Evolutionary conservation across 345 rosid genomes (phyloP), one percentile per base, ranked within the genome.

Genomic region (Fremontodendron californicum): DNA sequence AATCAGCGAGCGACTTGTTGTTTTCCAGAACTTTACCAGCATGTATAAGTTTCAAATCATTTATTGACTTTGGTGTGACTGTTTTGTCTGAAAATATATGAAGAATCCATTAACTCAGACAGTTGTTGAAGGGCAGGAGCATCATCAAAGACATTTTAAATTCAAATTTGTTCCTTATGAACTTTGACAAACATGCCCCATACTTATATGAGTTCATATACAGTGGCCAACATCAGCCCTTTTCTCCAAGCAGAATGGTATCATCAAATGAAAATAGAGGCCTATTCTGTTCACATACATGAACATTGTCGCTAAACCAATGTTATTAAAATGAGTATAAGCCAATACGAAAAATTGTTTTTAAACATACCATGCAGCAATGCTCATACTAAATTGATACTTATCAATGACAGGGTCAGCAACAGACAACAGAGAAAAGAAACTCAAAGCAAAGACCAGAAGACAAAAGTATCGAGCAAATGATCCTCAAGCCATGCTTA

Each of bases 11-110:
- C 2, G 85, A 78, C 78, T 76, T 78, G 79, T 70, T 71, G 76
- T 82, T 85, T 82, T 85, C 87, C 82, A 85, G 77, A 68, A 85
- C 42, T 78, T 80, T 82, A 54, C 87, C 85, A 63, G 84, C 87
- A 55, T 85, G 82, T 82, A 85, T 85, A 18, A 85, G 80, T 68
- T 85, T 85, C 79, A 85, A 45, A 71, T 85, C 84, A 74, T 73
- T 82, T 61, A 78, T 55, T 25, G 84, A 82, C 77, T 85, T 85
- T 65, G 85, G 85, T 37, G 25, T 29, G 33, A 75, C 49, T 27
- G 83, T 78, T 75, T 80, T 85, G 31, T 21, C 87, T 85, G 87
- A 57, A 72, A 67, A 67, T 8, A 61, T 25, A 55, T 55, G 61
- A 81, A 61, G 55, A 66, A 18, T 66, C 37, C 74, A 78, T 71